phyloP scores from a whole-genome alignment of 2,329 filamentous ascomycete genomes.

The Cadophora malorum region DNA sequence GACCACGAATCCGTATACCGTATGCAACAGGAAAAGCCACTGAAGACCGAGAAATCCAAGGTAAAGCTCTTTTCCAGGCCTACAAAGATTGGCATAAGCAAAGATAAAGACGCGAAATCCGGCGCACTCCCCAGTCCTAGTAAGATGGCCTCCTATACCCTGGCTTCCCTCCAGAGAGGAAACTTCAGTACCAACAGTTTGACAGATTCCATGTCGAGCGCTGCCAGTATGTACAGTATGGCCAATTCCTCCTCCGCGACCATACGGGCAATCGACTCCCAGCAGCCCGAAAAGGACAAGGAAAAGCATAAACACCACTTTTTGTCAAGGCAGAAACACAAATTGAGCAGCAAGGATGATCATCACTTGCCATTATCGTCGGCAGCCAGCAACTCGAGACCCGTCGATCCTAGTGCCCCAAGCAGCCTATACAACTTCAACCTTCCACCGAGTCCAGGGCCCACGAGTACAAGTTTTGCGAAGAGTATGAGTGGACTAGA shows the following conservation, averaged over 20 bases:
- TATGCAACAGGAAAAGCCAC: conserved; percentile 60
- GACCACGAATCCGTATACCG: conserved; percentile 44
- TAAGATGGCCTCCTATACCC: conserved; percentile 68
- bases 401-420: conserved; percentile 76
- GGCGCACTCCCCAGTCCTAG: conserved; percentile 75
- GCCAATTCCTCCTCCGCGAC: conserved; percentile 81
- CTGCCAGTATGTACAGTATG: conserved; percentile 71
- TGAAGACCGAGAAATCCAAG: conserved; percentile 73
- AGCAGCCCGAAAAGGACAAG: conserved; percentile 59
- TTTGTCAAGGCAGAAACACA: conserved; percentile 79
- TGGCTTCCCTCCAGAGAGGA: conserved; percentile 68
- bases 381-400: conserved; percentile 76
- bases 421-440: conserved; percentile 82
- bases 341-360: conserved; percentile 75
- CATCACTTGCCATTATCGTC: conserved; percentile 76
- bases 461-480: conserved; percentile 69
- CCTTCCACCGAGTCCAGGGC: conserved; percentile 73
- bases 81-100: conserved; percentile 73
- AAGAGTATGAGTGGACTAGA: conserved; percentile 85
- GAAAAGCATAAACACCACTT: conserved; percentile 84
- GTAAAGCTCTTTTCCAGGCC: conserved; percentile 83
- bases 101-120: conserved; percentile 67
- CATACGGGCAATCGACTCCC: conserved; percentile 67
- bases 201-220: conserved; percentile 59
- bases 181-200: conserved; percentile 77